A percentile compares a stretch with the other conserved stretches of the same genome.
Evolutionary conservation across 2,329 filamentous ascomycete species (phyloP).

Genomic region (Tympanopsis confertula): DNA sequence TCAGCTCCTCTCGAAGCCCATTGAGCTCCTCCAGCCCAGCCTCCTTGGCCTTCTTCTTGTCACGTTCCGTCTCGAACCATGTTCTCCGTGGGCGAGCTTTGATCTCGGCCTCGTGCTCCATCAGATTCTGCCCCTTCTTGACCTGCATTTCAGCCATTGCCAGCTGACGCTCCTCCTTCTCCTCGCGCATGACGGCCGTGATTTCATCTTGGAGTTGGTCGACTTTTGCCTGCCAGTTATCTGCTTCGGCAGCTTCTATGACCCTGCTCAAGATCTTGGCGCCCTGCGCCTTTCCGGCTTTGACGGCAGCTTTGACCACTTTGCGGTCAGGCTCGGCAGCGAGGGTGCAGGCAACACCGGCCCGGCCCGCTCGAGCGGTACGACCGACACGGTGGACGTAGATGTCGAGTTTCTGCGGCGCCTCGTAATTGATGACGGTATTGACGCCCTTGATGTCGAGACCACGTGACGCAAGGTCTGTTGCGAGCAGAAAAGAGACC

Average conservation of each 20-base stretch:
- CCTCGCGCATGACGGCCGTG: conserved; percentile 72
- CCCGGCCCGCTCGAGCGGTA: conserved; percentile 86
- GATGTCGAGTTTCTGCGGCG: conserved; percentile 85
- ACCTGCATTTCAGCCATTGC: conserved; percentile 83
- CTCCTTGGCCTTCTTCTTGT: conserved; percentile 70
- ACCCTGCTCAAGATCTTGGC: conserved; percentile 77
- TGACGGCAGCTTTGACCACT: conserved; percentile 86
- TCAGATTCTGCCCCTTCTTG: conserved; percentile 81
- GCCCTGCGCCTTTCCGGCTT: conserved; percentile 67
- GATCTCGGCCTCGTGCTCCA: conserved; percentile 81
- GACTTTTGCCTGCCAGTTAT: conserved; percentile 63
- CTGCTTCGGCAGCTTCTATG: conserved; percentile 64
- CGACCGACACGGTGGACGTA: conserved; percentile 95
- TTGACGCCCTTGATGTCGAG: conserved; percentile 96
- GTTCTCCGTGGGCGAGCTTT: conserved; percentile 77
- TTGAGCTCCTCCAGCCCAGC: conserved; percentile 48
- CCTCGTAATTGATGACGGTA: conserved; percentile 97
- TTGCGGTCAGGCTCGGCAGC: conserved; percentile 91
- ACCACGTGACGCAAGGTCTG: conserved; percentile 91
- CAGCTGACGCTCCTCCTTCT: conserved; percentile 86
- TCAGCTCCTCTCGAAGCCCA: conserved; percentile 49
- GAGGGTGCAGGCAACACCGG: conserved; percentile 75
- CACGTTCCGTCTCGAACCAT: conserved; percentile 88
- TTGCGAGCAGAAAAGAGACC: conserved; percentile 77
- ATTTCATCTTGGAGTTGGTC: conserved; percentile 70